These are phyloP conservation scores for Phylloporus arenicola DNA, from an alignment of 768 basidiomycete genomes.

Conservation along the genomic window DNA sequence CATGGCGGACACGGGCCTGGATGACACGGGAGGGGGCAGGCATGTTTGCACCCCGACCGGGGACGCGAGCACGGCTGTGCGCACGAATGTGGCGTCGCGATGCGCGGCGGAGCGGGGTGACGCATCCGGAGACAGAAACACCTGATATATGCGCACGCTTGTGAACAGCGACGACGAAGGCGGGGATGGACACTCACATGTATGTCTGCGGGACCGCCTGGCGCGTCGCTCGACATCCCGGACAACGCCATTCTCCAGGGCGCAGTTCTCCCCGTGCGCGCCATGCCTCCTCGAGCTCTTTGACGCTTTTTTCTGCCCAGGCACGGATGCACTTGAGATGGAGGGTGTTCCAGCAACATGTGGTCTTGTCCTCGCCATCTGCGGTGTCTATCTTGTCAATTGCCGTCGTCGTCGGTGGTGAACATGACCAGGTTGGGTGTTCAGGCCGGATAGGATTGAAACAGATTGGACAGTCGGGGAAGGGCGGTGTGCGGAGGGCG, in stretches of 20 bases:
- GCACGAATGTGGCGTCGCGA: constrained; percentile 75
- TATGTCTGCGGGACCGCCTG: constrained; percentile 59
- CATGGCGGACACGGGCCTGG: constrained; percentile 98
- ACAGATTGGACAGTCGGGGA: constrained; percentile 78
- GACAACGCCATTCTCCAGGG: constrained; percentile 86
- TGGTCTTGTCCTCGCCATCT: constrained; percentile 14
- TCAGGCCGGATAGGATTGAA: constrained; percentile 73
- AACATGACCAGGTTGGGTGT: constrained; percentile 86
- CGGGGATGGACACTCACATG: constrained; percentile 35
- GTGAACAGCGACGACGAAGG: not conserved
- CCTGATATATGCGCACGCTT: constrained; percentile 32
- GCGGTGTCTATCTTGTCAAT: not conserved
- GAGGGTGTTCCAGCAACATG: constrained; percentile 84
- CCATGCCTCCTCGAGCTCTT: constrained; percentile 70
- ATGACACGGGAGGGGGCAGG: constrained; percentile 83
- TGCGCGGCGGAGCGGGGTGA: constrained; percentile 66
- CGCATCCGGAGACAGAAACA: constrained; percentile 79
- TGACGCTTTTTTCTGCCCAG: constrained; percentile 83
- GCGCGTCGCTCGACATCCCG: constrained; percentile 85
- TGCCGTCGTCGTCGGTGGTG: constrained; percentile 35
- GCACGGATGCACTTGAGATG: constrained; percentile 85
- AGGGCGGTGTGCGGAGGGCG: constrained; percentile 63
- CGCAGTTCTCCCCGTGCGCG: constrained; percentile 61
- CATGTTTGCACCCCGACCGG: constrained; percentile 63
- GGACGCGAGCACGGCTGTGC: constrained; percentile 60